Evolutionary conservation across 495 filamentous ascomycete genomes (phyloP).

Genomic region (Evernia prunastri): DNA sequence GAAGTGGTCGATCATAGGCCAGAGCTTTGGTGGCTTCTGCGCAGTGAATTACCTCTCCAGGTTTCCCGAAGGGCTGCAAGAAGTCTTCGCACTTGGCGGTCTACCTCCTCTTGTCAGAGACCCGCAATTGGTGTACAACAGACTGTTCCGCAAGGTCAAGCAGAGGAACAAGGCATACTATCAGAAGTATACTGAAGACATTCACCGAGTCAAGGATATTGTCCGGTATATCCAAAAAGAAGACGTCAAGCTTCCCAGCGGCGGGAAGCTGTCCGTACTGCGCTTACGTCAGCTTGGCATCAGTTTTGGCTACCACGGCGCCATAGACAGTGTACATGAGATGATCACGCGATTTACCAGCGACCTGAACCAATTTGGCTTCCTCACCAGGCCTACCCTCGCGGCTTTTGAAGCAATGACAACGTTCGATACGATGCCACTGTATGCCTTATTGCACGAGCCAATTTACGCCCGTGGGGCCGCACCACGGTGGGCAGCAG

Average conservation of each 20-base stretch:
- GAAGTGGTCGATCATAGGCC: constrained; percentile 80
- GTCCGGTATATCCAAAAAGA: constrained; percentile 54
- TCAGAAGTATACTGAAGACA: constrained; percentile 76
- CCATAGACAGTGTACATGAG: constrained; percentile 35
- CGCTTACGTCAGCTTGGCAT: constrained; percentile 72
- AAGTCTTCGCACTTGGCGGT: constrained; percentile 79
- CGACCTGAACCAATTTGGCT: constrained; percentile 66
- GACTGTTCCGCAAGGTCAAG: constrained; percentile 59
- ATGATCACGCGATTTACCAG: constrained; percentile 59
- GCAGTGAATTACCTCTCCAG: constrained; percentile 72
- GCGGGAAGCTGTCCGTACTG: constrained; percentile 60
- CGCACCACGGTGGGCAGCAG: constrained; percentile 59
- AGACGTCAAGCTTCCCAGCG: constrained; percentile 54
- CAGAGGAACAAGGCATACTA: constrained; percentile 72
- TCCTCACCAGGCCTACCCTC: constrained; percentile 65
- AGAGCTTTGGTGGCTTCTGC: constrained; percentile 90
- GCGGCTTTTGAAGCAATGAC: constrained; percentile 56
- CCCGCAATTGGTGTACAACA: constrained; percentile 69
- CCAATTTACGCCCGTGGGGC: constrained; percentile 62
- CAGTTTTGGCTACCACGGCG: constrained; percentile 67
- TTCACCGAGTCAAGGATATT: constrained; percentile 60
- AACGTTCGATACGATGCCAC: constrained; percentile 63
- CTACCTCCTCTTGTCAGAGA: constrained; percentile 65
- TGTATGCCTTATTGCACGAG: constrained; percentile 86
- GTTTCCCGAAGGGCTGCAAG: constrained; percentile 66